Evolutionary conservation across 1,139 yeast species (phyloP), one percentile per base, ranked within the genome.

Genomic region (Protomyces macrosporus): DNA sequence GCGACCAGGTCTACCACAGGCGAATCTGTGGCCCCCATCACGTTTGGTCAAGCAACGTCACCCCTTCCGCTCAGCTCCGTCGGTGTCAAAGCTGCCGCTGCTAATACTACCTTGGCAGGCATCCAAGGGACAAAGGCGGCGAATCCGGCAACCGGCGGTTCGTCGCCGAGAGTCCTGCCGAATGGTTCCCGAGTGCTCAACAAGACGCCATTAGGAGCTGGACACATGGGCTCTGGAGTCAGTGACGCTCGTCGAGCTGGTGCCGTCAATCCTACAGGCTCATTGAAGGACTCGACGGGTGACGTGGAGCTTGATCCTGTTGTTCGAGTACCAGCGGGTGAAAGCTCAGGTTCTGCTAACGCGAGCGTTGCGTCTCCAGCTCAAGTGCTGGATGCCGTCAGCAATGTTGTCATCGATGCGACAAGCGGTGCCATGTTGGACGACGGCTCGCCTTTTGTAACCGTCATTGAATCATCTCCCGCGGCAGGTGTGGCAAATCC

Each of bases 131-230:
- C 23, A 10, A 42, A 42, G 4, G 48, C 16, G 30, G 32, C 30
- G 12, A 14, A 23, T 4, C 48, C 48, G 6, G 16, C 12, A 6
- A 7, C 42, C 12, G 42, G 42, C 42, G 30, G 14, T 10, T 14
- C 30, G 12, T 12, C 39, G 9, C 48, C 48, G 30, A 42, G 12
- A 0, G 16, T 10, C 16, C 32, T 42, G 16, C 30, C 16, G 10
- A 42, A 42, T 9, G 48, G 48, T 6, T 42, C 48, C 9, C 30
- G 48, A 14, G 48, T 42, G 30, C 23, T 58, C 45, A 58, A 58
- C 53, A 58, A 58, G 53, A 58, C 62, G 7, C 62, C 62, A 7
- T 34, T 40, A 2, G 62, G 62, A 10, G 39, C 62, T 7, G 62
- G 62, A 4, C 14, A 33, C 36, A 37, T 58, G 39, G 52, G 42